Evolutionary conservation across 2,329 filamentous ascomycete genomes (phyloP).

Genomic region (Penicillium sp.): DNA sequence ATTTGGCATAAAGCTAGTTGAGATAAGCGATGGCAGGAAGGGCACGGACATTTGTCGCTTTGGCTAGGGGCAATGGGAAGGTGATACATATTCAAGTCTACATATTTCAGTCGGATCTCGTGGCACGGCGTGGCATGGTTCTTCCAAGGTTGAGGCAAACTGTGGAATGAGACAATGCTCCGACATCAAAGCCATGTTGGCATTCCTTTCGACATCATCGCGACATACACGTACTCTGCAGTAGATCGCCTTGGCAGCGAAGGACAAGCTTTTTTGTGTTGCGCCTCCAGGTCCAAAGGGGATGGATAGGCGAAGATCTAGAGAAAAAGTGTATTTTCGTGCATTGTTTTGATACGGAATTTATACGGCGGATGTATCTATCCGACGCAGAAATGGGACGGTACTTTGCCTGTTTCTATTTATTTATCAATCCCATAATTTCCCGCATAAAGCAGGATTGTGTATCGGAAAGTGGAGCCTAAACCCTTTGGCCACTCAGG

Average conservation of each 20-base stretch:
- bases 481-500: slow-evolving; percentile 8
- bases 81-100: background rate
- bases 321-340: background rate
- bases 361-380: background rate
- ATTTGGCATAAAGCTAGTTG: background rate
- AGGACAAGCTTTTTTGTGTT: slow-evolving; percentile 18
- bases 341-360: background rate
- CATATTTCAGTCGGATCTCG: background rate
- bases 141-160: background rate
- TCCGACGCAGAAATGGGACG: background rate
- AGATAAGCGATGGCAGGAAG: background rate
- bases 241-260: slow-evolving; percentile 14
- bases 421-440: background rate
- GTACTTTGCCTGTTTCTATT: background rate
- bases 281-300: background rate
- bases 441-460: background rate
- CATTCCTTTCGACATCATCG: slow-evolving; percentile 12
- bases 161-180: background rate
- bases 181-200: slow-evolving; percentile 1
- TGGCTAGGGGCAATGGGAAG: background rate
- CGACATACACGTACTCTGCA: background rate
- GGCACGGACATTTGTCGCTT: background rate
- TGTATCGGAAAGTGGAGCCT: background rate
- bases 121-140: background rate
- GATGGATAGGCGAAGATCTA: slow-evolving; percentile 1